phyloP scores from a whole-genome alignment of 2,329 filamentous ascomycete species.

The Colletotrichum eremochloae region DNA sequence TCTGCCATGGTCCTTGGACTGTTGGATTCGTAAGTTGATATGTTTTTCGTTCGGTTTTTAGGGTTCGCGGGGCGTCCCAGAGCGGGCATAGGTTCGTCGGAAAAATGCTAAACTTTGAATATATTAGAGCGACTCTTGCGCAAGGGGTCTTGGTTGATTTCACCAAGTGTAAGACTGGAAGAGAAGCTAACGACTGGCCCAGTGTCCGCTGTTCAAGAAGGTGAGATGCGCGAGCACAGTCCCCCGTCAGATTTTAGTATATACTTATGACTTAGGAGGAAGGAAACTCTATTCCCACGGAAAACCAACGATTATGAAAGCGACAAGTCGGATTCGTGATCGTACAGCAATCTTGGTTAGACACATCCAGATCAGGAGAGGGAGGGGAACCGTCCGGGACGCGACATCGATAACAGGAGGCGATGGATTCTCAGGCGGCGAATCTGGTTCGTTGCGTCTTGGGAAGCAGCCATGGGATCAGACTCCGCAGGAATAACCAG shows the following conservation, averaged over 20 bases:
- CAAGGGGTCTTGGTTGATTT: not conserved
- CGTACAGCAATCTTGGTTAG: not conserved
- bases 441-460: not conserved
- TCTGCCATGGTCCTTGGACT: constrained; percentile 3
- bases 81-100: constrained; percentile 23
- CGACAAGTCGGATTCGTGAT: not conserved
- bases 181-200: not conserved
- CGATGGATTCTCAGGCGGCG: constrained; percentile 5
- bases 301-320: not conserved
- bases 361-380: not conserved
- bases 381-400: not conserved
- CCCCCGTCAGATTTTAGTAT: constrained; percentile 1
- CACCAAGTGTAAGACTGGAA: not conserved
- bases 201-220: not conserved
- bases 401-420: constrained; percentile 7
- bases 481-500: not conserved
- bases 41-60: not conserved
- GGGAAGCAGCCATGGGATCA: not conserved
- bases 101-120: constrained; percentile 16
- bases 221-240: not conserved
- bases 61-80: not conserved
- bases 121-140: not conserved
- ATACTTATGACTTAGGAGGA: not conserved
- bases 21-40: constrained; percentile 4
- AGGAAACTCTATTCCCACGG: not conserved